These are phyloP conservation scores for Glycine latifolia DNA, from an alignment of 306 rosid genomes.

Conservation along the genomic window DNA sequence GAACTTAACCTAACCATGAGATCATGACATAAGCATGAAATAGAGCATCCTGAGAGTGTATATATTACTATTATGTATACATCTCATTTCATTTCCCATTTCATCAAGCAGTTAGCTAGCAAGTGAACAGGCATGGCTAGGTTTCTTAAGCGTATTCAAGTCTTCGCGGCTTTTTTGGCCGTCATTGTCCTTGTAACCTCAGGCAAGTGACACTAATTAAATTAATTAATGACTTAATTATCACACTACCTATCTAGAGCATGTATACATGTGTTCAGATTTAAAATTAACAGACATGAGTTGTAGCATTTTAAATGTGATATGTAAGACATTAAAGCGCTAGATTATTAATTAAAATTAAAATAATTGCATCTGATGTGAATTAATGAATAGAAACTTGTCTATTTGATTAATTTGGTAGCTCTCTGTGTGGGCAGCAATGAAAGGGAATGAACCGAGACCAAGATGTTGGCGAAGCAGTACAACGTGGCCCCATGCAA, in stretches of 20 bases:
- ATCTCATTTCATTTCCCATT: not conserved
- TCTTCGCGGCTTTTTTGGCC: slow-evolving; percentile 43
- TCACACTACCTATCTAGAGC: no score
- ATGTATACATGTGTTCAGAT: no score
- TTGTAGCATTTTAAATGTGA: no score
- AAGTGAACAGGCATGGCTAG: slow-evolving; percentile 23
- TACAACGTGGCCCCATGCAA: slow-evolving; percentile 47
- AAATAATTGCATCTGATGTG: no score
- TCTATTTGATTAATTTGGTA: not conserved
- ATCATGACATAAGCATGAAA: slow-evolving; percentile 40
- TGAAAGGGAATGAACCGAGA: slow-evolving; percentile 25
- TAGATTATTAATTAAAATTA: no score
- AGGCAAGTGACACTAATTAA: slow-evolving; percentile 36
- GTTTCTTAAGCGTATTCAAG: slow-evolving; percentile 35
- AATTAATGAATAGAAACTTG: no score
- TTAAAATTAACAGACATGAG: no score
- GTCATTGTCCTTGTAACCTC: slow-evolving; percentile 38
- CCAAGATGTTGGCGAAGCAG: slow-evolving; percentile 40
- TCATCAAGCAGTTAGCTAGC: not conserved
- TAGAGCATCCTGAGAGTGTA: not conserved
- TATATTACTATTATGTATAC: no score
- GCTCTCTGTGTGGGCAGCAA: not conserved
- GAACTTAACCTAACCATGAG: slow-evolving; percentile 47
- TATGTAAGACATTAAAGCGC: no score
- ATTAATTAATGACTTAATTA: not conserved